These are phyloP conservation scores for Tetradesmus obliquus DNA, from an alignment of 139 green algal genomes.

Conservation along the genomic window DNA sequence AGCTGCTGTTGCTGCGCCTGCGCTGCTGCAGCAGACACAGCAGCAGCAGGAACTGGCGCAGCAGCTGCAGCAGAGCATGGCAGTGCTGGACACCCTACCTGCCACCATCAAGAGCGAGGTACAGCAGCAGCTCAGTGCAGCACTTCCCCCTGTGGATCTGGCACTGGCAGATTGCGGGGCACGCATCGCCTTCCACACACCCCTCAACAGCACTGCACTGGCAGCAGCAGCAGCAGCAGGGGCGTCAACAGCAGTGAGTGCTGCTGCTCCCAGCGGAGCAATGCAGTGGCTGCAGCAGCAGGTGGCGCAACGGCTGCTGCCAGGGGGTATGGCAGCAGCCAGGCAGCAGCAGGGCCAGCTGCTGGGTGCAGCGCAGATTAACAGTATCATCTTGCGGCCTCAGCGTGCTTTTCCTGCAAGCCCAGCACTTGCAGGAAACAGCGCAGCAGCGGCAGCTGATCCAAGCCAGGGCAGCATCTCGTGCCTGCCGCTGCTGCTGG, in stretches of 20 bases:
- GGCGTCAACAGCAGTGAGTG: neutral
- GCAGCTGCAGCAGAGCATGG: neutral
- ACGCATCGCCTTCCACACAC: neutral
- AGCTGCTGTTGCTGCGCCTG: neutral
- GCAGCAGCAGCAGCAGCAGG: neutral
- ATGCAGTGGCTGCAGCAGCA: constrained; percentile 9
- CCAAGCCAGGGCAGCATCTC: neutral
- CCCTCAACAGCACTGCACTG: neutral
- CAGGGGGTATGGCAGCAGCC: neutral
- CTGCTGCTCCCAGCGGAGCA: neutral
- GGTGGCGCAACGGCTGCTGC: neutral
- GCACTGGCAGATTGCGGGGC: neutral
- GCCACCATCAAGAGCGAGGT: neutral
- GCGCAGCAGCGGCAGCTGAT: neutral
- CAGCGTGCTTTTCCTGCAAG: neutral
- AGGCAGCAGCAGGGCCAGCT: neutral
- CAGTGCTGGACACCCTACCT: neutral
- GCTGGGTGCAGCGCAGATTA: neutral
- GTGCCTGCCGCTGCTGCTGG: neutral
- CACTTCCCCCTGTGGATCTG: neutral
- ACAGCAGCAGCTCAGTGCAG: neutral
- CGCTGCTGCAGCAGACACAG: neutral
- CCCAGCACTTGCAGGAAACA: neutral
- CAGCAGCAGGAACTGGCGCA: neutral
- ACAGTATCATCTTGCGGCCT: neutral